Evolutionary conservation across 208 protist species (phyloP), one percentile per base, ranked within the genome.

Genomic region (Trypanosoma avium): DNA sequence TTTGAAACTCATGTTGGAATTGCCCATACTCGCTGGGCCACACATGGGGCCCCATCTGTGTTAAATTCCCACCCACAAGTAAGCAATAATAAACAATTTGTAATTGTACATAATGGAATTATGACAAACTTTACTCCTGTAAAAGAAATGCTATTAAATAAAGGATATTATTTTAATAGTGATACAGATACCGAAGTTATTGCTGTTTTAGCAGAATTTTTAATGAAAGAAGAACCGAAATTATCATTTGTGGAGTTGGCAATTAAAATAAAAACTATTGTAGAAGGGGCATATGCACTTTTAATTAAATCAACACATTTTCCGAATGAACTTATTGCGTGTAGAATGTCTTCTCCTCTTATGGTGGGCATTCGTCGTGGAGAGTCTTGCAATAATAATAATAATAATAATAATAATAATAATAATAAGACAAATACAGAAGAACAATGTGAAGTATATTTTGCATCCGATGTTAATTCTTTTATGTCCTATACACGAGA

Each of bases 21-120:
- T 55, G 96, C 88, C 4, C 97, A 99, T 80, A 99, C 98, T 2
- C 88, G 98, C 58, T 99, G 98, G 98, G 97, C 98, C 7, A 99
- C 98, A 8, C 96, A 99, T 78, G 98, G 98, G 30, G 77, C 63
- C 19, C 94, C 97, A 8, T 89, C 77, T 27, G 83, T 92, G 56
- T n/a, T 54, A n/a, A 99, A 99, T 75, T 90, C 90, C 53, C 97
- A 98, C 66, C 97, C 97, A 21, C 91, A 97, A 52, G 50, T 79
- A 45, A 91, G 84, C 69, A 89, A 91, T 54, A 60, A 79, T 10
- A 67, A 73, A 33, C 52, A 77, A 45, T 97, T 98, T 50, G 73
- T 79, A 3, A 75, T 98, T 3, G 94, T 98, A 50, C 96, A 98
- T 86, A 99, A 98, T 70, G 97, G 97, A 36, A 98, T 99, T 57